These are phyloP conservation scores for Psophocarpus tetragonolobus DNA, from an alignment of 306 rosid genomes.

Conservation along the genomic window DNA sequence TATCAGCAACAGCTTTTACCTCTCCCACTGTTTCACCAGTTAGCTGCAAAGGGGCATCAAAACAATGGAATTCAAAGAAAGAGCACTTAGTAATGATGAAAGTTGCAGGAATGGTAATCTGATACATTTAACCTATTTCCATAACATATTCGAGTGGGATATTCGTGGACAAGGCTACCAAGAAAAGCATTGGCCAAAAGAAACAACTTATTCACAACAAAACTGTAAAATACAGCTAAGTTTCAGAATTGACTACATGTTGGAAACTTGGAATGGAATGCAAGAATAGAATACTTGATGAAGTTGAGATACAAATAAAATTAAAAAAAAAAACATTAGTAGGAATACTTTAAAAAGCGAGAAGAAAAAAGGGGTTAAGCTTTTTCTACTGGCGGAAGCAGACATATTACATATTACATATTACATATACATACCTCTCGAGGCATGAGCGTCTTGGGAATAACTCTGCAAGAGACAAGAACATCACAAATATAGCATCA, in stretches of 20 bases:
- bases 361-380: constrained; percentile 44
- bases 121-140: not conserved
- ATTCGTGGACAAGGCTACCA: constrained; percentile 10
- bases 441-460: constrained; percentile 99
- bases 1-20: constrained; percentile 93
- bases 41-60: constrained; percentile 59
- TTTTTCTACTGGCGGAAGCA: constrained; percentile 43
- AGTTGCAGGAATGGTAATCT: not conserved
- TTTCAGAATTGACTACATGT: not conserved
- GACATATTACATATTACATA: too few species aligned
- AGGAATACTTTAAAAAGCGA: constrained; percentile 14
- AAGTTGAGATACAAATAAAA: constrained; percentile 18
- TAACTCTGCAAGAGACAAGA: constrained; percentile 88
- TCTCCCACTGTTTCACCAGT: constrained; percentile 99
- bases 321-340: not conserved
- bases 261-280: not conserved
- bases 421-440: constrained; percentile 89
- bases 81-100: constrained; percentile 19
- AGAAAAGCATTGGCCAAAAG: not conserved
- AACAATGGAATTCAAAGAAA: constrained; percentile 19
- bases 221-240: not conserved
- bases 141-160: not conserved
- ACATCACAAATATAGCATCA: constrained; percentile 64
- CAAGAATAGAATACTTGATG: constrained; percentile 9
- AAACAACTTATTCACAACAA: constrained; percentile 18